These are phyloP conservation scores for Tephrocybe sp. DNA, from an alignment of 768 basidiomycete species.

Conservation along the genomic window DNA sequence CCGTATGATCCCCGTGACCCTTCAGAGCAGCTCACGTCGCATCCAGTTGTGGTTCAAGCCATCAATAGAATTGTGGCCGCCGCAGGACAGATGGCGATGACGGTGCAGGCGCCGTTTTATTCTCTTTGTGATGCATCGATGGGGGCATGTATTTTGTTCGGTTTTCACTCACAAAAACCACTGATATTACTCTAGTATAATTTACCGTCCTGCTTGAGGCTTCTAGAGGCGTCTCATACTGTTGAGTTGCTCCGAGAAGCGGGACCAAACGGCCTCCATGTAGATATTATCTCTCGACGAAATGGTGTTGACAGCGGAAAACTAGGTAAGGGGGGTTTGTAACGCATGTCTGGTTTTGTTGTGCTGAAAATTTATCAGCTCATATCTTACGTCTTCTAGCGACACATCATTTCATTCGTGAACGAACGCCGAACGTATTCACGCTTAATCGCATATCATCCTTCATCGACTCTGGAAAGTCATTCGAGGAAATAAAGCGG, in stretches of 20 bases:
- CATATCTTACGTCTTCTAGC: constrained; percentile 76
- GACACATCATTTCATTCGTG: constrained; percentile 74
- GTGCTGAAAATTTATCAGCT: constrained; percentile 35
- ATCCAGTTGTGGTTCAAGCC: constrained; percentile 60
- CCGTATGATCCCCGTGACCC: constrained; percentile 45
- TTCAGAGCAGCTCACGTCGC: constrained; percentile 55
- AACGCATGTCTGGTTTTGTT: neutral
- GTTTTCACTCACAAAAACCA: neutral
- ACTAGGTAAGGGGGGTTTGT: constrained; percentile 39
- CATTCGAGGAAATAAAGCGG: constrained; percentile 42
- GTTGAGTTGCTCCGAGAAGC: constrained; percentile 70
- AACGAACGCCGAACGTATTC: constrained; percentile 71
- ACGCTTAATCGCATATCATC: constrained; percentile 70
- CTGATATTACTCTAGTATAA: constrained; percentile 52
- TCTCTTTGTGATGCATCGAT: constrained; percentile 73
- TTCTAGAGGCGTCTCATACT: constrained; percentile 70
- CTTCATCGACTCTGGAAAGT: constrained; percentile 67
- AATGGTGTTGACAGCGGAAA: constrained; percentile 48
- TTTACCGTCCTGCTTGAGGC: constrained; percentile 70
- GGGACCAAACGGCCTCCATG: constrained; percentile 53
- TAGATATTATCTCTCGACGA: constrained; percentile 41
- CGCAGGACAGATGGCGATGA: constrained; percentile 63
- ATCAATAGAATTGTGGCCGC: constrained; percentile 68
- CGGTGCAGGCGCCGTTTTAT: constrained; percentile 67
- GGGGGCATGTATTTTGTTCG: constrained; percentile 49